Conservation (phyloP, 225 moss, liverwort and hornwort species). For the Bryoerythrophyllum caledonicum region DNA sequence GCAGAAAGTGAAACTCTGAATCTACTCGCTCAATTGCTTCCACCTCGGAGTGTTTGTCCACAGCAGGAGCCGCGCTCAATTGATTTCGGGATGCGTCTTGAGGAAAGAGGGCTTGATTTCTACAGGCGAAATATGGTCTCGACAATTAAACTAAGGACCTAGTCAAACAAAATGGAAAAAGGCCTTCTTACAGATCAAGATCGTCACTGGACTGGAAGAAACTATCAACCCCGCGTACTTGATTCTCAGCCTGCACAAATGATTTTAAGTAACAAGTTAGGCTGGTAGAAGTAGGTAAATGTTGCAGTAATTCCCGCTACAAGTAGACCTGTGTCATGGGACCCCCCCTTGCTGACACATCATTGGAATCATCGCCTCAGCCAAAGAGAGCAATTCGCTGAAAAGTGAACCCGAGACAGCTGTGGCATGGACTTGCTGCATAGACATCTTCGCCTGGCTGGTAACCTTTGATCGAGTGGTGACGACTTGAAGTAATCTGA, state of each 20-base stretch:
- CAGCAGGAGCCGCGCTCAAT: background rate
- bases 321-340: background rate
- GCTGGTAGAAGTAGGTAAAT: no score
- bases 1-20: no score
- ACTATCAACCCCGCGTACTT: background rate
- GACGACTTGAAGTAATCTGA: no score
- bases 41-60: background rate
- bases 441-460: background rate
- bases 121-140: background rate
- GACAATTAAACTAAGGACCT: background rate
- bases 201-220: background rate
- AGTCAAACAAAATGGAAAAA: background rate
- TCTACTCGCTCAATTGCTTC: background rate
- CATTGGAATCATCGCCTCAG: slow-evolving; percentile 19
- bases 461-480: background rate
- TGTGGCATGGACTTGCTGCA: background rate
- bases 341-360: slow-evolving; percentile 20
- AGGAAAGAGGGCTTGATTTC: background rate
- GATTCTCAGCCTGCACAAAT: slow-evolving; percentile 3
- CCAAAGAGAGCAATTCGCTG: background rate
- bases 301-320: background rate
- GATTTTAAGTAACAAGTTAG: background rate
- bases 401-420: background rate
- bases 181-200: background rate
- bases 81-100: background rate